phyloP scores from a whole-genome alignment of 176 grass and related monocot genomes.

The Lolium multiflorum region DNA sequence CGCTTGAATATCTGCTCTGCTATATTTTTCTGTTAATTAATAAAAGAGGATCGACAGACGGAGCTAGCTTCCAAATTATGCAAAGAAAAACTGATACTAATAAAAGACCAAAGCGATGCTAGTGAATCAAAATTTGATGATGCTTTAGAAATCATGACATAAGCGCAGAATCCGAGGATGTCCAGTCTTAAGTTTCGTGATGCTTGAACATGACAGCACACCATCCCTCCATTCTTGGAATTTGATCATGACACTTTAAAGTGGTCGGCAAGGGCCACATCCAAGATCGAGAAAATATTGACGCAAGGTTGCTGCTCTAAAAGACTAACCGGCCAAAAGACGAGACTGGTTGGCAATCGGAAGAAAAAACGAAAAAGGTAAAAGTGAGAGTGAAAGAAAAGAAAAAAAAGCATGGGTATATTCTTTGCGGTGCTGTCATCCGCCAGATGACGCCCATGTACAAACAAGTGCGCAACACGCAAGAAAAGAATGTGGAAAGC shows the following conservation, averaged over 20 bases:
- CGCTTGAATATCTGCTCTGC: background rate
- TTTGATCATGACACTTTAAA: conserved; percentile 48
- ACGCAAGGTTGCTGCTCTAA: conserved; percentile 27
- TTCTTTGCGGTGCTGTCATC: conserved; percentile 44
- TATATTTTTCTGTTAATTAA: background rate
- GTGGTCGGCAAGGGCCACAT: conserved; percentile 23
- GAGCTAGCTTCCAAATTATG: background rate
- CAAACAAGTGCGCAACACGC: conserved; percentile 24
- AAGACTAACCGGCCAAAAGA: background rate
- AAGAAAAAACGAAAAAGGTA: background rate
- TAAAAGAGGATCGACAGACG: background rate
- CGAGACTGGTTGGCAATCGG: background rate
- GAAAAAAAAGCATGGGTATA: conserved; percentile 43
- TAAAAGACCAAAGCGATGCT: background rate
- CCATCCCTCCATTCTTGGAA: conserved; percentile 23
- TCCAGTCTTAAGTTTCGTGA: background rate
- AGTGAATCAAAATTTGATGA: background rate
- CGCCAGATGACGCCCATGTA: conserved; percentile 5
- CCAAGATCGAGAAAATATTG: conserved; percentile 30
- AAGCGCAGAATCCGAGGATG: background rate
- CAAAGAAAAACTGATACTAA: background rate
- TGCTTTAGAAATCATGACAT: conserved; percentile 5
- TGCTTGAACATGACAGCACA: conserved; percentile 14
- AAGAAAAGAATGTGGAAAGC: conserved; percentile 35
- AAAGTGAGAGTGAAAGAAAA: conserved; percentile 27